A percentile compares a stretch with the other conserved stretches of the same genome.
phyloP scores from a whole-genome alignment of 2,329 filamentous ascomycete species.

The Albophoma yamanashiensis region DNA sequence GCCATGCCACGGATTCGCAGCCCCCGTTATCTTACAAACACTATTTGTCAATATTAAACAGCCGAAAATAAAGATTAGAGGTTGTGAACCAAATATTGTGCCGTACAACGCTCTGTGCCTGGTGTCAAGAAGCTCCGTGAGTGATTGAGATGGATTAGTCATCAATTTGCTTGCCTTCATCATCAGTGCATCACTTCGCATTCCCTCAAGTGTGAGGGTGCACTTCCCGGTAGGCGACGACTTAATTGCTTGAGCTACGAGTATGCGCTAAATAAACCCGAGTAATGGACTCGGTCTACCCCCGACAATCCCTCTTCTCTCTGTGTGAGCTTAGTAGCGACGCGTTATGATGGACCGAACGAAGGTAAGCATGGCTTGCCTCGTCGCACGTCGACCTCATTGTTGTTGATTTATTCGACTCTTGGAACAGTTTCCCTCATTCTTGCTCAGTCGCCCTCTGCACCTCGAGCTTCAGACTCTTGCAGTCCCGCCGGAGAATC shows the following conservation, averaged over 20 bases:
- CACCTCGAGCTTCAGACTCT: neutral
- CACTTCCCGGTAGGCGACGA: neutral
- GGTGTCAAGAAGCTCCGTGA: neutral
- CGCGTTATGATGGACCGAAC: slow-evolving; percentile 9
- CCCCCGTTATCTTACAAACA: neutral
- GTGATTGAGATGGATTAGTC: neutral
- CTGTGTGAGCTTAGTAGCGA: neutral
- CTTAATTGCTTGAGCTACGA: neutral
- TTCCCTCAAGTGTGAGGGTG: neutral
- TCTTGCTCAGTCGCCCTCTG: slow-evolving; percentile 9
- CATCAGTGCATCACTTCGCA: neutral
- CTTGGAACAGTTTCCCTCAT: neutral
- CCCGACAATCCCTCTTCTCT: neutral
- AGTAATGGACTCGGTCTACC: neutral
- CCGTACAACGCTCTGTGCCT: neutral
- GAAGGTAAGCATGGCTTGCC: slow-evolving; percentile 7
- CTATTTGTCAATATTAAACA: neutral
- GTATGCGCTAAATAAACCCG: neutral
- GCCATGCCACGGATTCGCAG: neutral
- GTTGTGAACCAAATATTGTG: neutral
- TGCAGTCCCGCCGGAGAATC: slow-evolving; percentile 5
- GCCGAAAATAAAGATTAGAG: too few relatives aligned
- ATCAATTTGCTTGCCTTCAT: neutral
- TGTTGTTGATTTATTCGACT: neutral
- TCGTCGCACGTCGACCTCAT: neutral